A percentile compares a stretch with the other conserved stretches of the same genome.
Conservation (phyloP, 2,329 filamentous ascomycete species). For the Fusarium caatingaense region DNA sequence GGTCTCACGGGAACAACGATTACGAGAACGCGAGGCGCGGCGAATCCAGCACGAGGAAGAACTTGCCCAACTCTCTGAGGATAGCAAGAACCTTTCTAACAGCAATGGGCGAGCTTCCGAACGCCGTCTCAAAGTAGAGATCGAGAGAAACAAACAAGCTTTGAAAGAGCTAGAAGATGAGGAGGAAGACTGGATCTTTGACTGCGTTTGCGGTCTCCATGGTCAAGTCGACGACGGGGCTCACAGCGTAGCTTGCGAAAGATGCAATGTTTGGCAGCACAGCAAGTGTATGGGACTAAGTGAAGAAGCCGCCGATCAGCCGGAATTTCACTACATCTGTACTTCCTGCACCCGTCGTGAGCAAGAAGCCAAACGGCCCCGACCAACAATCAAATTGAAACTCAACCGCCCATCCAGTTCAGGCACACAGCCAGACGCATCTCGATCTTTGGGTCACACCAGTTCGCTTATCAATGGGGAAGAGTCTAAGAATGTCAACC, state of each 20-base stretch:
- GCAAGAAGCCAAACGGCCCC: conserved; percentile 69
- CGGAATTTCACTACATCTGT: conserved; percentile 91
- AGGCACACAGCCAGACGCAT: conserved; percentile 7
- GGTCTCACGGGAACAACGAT: conserved; percentile 84
- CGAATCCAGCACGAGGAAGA: conserved; percentile 88
- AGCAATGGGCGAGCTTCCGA: conserved; percentile 76
- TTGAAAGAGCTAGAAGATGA: conserved; percentile 77
- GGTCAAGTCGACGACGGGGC: conserved; percentile 95
- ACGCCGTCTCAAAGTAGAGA: conserved; percentile 82
- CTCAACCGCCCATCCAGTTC: conserved; percentile 47
- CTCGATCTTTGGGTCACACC: conserved; percentile 18
- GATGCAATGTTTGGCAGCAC: conserved; percentile 96
- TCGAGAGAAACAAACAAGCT: conserved; percentile 82
- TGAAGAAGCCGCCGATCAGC: conserved; percentile 81
- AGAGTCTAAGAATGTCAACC: neutral
- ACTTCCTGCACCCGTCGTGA: conserved; percentile 77
- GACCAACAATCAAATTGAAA: conserved; percentile 66
- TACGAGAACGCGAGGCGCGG: conserved; percentile 86
- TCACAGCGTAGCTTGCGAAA: conserved; percentile 93
- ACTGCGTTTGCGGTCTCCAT: conserved; percentile 90
- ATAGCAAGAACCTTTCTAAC: conserved; percentile 70
- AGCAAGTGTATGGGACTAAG: conserved; percentile 89
- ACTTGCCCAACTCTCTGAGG: conserved; percentile 80
- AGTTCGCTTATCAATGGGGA: neutral
- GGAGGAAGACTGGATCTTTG: conserved; percentile 92